phyloP scores from a whole-genome alignment of 1,284 basidiomycete species.

The Sutorius eximius region DNA sequence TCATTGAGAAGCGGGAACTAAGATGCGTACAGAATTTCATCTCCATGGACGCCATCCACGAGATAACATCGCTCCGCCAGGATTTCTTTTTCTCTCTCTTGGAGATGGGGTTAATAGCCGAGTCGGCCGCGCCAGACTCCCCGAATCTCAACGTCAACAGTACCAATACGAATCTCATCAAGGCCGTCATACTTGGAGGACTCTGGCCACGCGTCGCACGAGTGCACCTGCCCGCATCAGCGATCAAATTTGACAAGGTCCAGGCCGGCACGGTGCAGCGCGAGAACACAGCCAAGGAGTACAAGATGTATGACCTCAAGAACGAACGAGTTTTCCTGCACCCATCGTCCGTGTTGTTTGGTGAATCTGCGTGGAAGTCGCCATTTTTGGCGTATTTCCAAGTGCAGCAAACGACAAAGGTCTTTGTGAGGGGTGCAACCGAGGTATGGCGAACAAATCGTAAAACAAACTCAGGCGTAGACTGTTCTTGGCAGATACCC shows the following conservation, averaged over 20 bases:
- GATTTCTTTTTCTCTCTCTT: slow-evolving; percentile 77
- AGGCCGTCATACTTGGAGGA: slow-evolving; percentile 79
- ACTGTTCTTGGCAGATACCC: slow-evolving; percentile 56
- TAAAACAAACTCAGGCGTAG: background rate
- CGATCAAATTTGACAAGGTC: slow-evolving; percentile 80
- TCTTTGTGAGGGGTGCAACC: slow-evolving; percentile 86
- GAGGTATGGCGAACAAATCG: slow-evolving; percentile 53
- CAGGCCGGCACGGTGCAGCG: slow-evolving; percentile 79
- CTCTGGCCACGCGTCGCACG: slow-evolving; percentile 79
- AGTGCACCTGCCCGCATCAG: slow-evolving; percentile 70
- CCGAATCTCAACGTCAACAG: slow-evolving; percentile 60
- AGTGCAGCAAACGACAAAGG: slow-evolving; percentile 82
- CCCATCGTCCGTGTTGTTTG: slow-evolving; percentile 83
- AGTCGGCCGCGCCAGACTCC: slow-evolving; percentile 44
- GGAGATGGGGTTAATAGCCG: slow-evolving; percentile 71
- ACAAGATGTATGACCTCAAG: slow-evolving; percentile 71
- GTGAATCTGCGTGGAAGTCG: slow-evolving; percentile 68
- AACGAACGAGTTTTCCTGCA: slow-evolving; percentile 76
- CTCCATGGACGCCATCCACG: slow-evolving; percentile 72
- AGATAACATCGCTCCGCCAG: slow-evolving; percentile 75
- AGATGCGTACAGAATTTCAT: slow-evolving; percentile 71
- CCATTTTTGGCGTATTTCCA: slow-evolving; percentile 84
- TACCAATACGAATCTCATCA: slow-evolving; percentile 70
- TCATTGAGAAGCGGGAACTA: background rate
- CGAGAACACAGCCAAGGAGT: slow-evolving; percentile 80